Evolutionary conservation across 306 rosid species (phyloP), one percentile per base, ranked within the genome.

Genomic region (Lagenaria siceraria): DNA sequence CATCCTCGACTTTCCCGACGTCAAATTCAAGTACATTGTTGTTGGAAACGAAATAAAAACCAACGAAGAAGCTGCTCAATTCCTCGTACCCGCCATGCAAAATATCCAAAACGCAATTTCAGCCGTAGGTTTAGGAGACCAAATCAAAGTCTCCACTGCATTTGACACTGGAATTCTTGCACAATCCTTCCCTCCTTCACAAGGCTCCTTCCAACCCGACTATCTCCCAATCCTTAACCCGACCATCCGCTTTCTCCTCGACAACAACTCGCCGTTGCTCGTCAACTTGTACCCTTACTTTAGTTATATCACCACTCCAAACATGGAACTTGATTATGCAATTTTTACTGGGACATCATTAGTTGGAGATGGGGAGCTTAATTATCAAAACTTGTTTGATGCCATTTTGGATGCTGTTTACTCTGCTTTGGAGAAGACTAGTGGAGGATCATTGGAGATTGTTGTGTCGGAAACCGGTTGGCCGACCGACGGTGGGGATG

Each of bases 391-490:
- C 42, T 78, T 83, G 1, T 79, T 80, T 18, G 81, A 83, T 69
- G 87, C 89, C 6, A 71, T 79, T 35, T 49, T 85, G 74, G 88
- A 85, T 31, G 74, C 82, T 53, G 42, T 75, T 43, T 82, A 86
- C 13, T 76, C 78, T 1, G 83, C 85, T 1, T 77, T 86, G 21
- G 87, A 83, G 80, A 79, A 60, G 55, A 40, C 49, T 6, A 46
- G 69, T 4, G 81, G 84, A 18, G 78, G 87, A 31, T 29, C 53
- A 1, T 4, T 86, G 75, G 83, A 77, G 38, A 75, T 83, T 19
- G 89, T 83, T 10, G 75, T 86, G 35, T 86, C 85, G 14, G 87
- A 86, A 76, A 83, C 77, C 12, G 89, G 89, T 6, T 86, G 87
- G 87, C 89, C 87, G 0, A 75, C 82, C 0, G 83, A 69, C 0